Base-by-base conservation (phyloP, 164 flowering plant genomes). In the Taxillus chinensis region DNA sequence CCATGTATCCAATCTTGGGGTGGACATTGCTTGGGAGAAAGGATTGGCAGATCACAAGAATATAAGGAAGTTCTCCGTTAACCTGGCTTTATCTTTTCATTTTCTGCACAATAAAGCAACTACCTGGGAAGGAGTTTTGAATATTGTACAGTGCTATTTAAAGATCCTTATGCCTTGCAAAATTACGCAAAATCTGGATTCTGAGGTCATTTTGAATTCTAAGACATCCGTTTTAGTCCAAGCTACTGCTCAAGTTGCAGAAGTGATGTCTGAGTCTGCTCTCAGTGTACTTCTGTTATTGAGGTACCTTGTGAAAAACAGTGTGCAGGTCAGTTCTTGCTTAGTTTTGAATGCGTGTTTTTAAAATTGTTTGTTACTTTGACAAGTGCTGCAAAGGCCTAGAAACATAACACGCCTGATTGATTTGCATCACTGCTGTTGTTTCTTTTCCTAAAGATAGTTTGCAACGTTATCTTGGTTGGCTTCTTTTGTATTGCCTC, bases 211-310 rank as follows among this genome's bases (percentile, higher is more conserved):
- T 41, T 76, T 71, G n/a, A 75, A 71, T 67, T 68, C 80, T 39
- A 73, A 67, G 52, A 55, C 76, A 38, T 74, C 79, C 42, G 67
- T 80, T 49, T 54, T 83, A 68, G 81, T 86, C 64, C 95, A 84
- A 67, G 81, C 96, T 54, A 77, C 88, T 57, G 77, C 86, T 62
- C 98, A 93, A 70, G 68, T 93, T 78, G 83, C 95, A 59, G 84
- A 77, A 78, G 78, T 78, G 66, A 85, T 88, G 95, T 78, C 90
- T 70, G 96, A 90, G 67, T 83, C 88, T 69, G 82, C 92, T 10
- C 67, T 84, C 41, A 84, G 84, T 64, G 62, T 93, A 61, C 83
- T 83, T 68, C 72, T 88, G 62, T 78, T 90, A 45, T 77, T 93
- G 16, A 75, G 71, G 72, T 90, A 93, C 77, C 75, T 90, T 64